A percentile compares a stretch with the other conserved stretches of the same genome.
Evolutionary conservation across 768 basidiomycete genomes (phyloP).

Genomic region (Galerina marginata): DNA sequence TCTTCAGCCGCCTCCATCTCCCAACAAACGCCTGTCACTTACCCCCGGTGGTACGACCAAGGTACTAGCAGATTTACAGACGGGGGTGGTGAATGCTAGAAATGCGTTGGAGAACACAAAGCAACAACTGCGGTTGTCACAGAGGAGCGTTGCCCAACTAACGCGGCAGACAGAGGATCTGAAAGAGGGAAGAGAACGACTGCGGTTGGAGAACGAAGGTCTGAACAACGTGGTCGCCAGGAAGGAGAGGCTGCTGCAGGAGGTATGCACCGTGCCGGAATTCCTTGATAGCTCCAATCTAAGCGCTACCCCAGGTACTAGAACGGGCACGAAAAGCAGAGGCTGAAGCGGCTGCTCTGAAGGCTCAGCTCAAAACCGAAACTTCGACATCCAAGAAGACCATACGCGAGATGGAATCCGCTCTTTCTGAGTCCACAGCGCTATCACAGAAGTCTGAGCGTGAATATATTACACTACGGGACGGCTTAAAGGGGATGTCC

Average conservation of each 20-base stretch:
- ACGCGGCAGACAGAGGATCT: constrained; percentile 88
- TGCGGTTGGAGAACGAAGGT: constrained; percentile 86
- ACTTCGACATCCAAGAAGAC: constrained; percentile 74
- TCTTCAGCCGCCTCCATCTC: constrained; percentile 58
- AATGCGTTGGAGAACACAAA: constrained; percentile 89
- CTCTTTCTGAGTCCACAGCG: constrained; percentile 75
- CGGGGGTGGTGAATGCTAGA: constrained; percentile 78
- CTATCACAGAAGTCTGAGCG: constrained; percentile 81
- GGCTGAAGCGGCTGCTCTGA: constrained; percentile 69
- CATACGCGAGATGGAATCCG: constrained; percentile 79
- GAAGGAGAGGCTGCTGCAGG: constrained; percentile 86
- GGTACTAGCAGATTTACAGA: constrained; percentile 86
- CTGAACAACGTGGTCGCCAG: constrained; percentile 87
- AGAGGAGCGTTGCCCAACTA: constrained; percentile 82
- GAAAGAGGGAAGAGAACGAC: constrained; percentile 84
- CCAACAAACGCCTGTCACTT: constrained; percentile 59
- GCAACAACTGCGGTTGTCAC: constrained; percentile 77
- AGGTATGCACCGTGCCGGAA: constrained; percentile 48
- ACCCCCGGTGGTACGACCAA: constrained; percentile 85
- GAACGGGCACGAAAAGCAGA: constrained; percentile 90
- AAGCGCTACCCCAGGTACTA: constrained; percentile 53
- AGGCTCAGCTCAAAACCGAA: constrained; percentile 75
- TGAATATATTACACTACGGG: constrained; percentile 81
- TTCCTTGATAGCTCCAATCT: constrained; percentile 3
- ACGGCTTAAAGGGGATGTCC: constrained; percentile 74